Base-by-base conservation (phyloP, 495 filamentous ascomycete species). In the Hypomontagnella monticulosa region DNA sequence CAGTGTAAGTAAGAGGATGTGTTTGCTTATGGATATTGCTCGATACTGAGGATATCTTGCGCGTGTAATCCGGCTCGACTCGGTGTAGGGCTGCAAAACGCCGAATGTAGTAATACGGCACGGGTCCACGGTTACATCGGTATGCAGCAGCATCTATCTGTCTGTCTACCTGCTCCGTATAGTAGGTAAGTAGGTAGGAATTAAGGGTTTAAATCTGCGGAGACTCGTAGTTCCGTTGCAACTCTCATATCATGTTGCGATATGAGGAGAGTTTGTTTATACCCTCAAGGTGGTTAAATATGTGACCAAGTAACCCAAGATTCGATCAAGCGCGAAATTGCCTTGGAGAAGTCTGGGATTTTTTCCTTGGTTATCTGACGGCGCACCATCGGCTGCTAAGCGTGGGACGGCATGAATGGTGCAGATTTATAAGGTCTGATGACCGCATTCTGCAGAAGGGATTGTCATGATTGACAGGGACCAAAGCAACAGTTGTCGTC, bases 341-440 rank as follows among this genome's bases (percentile, higher is more conserved):
- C 23, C n/a, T n/a, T 27, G 2, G 23, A 27, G 6, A 27, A 27
- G 23, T 27, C 23, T 27, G 23, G 23, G 6, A 27, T 27, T 27
- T 27, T 27, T 27, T 27, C 6, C 23, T 27, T 27, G 23, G 6
- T 27, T 27, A 27, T 27, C 23, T 34, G 18, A 16, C 16, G 20
- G 23, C 32, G 58, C 55, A 65, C 48, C 34, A 54, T 53, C 44
- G 34, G 20, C 47, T 47, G 15, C 27, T 41, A 37, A 47, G 54
- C 54, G 55, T 59, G 30, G 49, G 40, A 57, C 52, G 14, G 52
- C 60, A 63, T 56, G 43, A 56, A 20, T 63, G 38, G 37, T 60
- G 63, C 50, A 67, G 44, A 61, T 43, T 44, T 61, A 46, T 60
- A 32, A 67, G 63, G 63, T 67, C 63, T 52, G 63, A 61, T 67